Conservation (phyloP, 2,329 filamentous ascomycete genomes). For the Seiridium unicorne region DNA sequence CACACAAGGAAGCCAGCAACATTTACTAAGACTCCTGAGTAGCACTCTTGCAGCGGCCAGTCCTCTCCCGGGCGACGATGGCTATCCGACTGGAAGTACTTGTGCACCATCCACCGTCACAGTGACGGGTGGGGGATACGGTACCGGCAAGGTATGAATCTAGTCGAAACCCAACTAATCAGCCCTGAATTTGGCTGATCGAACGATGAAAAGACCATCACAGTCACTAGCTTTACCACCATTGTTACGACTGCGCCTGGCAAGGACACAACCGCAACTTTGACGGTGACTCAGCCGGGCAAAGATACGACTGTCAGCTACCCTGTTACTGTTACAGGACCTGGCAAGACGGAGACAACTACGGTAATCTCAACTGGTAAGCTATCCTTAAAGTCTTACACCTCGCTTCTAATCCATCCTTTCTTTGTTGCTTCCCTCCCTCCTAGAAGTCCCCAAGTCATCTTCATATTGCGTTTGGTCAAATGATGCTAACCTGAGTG, state of each 20-base stretch:
- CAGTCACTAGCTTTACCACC: slow-evolving; percentile 2
- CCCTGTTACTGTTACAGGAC: background rate
- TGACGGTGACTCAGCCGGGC: background rate
- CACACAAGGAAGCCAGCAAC: background rate
- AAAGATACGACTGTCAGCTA: background rate
- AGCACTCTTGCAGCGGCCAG: slow-evolving; percentile 1
- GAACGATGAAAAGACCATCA: background rate
- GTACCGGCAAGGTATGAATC: background rate
- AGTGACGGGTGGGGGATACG: background rate
- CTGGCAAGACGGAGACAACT: background rate
- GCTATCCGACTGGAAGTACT: background rate
- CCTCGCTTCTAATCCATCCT: too few species aligned
- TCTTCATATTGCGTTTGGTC: too few species aligned
- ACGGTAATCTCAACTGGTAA: background rate
- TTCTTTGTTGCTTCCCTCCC: too few species aligned
- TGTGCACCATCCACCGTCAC: background rate
- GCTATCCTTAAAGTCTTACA: background rate
- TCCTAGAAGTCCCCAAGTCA: too few species aligned
- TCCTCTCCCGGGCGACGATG: slow-evolving; percentile 1
- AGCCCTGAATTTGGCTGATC: background rate
- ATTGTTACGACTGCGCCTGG: background rate
- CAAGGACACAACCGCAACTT: background rate
- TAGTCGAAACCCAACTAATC: background rate
- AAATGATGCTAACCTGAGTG: too few species aligned
- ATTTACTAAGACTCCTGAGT: background rate